phyloP scores from a whole-genome alignment of 2,329 filamentous ascomycete species.

The Trichoderma gracile region DNA sequence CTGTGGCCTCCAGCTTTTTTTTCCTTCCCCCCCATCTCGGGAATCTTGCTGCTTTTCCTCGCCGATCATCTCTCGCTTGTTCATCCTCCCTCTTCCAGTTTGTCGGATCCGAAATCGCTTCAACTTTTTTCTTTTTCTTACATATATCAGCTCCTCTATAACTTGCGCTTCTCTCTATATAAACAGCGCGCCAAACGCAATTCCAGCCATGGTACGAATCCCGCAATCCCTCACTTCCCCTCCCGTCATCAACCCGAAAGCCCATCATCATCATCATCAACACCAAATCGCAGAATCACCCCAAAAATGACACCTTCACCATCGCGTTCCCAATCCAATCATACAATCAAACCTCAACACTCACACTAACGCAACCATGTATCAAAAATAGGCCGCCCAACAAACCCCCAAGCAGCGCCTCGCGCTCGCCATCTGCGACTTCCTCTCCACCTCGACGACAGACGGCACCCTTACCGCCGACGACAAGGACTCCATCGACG shows the following conservation, averaged over 20 bases:
- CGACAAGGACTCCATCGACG: conserved; percentile 90
- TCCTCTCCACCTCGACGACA: conserved; percentile 77
- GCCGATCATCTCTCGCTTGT: neutral
- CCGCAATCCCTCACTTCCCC: neutral
- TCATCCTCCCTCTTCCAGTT: too few species aligned
- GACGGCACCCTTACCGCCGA: conserved; percentile 88
- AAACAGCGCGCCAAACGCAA: too few species aligned
- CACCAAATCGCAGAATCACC: too few species aligned
- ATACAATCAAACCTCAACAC: too few species aligned
- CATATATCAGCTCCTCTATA: too few species aligned
- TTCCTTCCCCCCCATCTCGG: neutral
- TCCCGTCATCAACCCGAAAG: too few species aligned
- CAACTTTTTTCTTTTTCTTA: neutral
- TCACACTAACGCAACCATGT: neutral
- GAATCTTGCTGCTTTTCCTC: neutral
- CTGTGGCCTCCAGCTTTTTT: neutral
- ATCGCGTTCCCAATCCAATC: too few species aligned
- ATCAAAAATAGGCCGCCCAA: conserved; percentile 36
- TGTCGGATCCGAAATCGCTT: too few species aligned
- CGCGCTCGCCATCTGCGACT: conserved; percentile 95
- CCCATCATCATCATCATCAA: too few species aligned
- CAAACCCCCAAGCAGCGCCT: conserved; percentile 73
- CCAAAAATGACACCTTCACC: neutral
- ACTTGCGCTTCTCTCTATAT: too few species aligned
- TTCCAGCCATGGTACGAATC: conserved; percentile 11